These are phyloP conservation scores for Pseudogymnoascus destructans DNA, from an alignment of 2,329 filamentous ascomycete genomes.

Conservation along the genomic window DNA sequence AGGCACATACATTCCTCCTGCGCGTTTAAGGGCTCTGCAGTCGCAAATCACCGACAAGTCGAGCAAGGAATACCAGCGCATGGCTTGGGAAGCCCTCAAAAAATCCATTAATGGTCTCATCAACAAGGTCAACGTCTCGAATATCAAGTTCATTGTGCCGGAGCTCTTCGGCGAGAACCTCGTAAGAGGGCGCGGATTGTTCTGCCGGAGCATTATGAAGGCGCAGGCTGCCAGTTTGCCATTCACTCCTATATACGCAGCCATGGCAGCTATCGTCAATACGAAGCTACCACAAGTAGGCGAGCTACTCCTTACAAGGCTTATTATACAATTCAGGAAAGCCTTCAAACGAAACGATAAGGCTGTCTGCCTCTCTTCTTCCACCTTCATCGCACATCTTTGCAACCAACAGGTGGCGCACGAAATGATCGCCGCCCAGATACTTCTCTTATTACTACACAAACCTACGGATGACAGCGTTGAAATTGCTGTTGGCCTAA, in stretches of 20 bases:
- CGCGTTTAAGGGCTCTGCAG: constrained; percentile 78
- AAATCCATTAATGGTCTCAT: constrained; percentile 98
- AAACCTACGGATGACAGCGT: constrained; percentile 96
- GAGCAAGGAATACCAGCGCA: constrained; percentile 94
- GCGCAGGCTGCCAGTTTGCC: constrained; percentile 90
- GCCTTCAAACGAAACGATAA: constrained; percentile 95
- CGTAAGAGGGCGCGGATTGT: constrained; percentile 77
- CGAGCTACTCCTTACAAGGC: constrained; percentile 70
- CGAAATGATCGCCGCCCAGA: constrained; percentile 86
- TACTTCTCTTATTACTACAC: constrained; percentile 78
- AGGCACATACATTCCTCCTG: constrained; percentile 91
- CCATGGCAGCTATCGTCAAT: constrained; percentile 93
- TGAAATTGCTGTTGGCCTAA: constrained; percentile 90
- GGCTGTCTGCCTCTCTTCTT: constrained; percentile 82
- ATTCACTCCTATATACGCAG: constrained; percentile 91
- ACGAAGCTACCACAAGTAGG: constrained; percentile 93
- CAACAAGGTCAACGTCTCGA: constrained; percentile 97
- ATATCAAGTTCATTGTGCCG: constrained; percentile 95
- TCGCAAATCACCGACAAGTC: constrained; percentile 94
- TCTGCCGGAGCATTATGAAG: constrained; percentile 96
- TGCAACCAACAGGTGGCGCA: constrained; percentile 94
- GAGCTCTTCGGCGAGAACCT: constrained; percentile 94
- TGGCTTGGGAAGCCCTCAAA: constrained; percentile 98
- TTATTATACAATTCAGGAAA: constrained; percentile 89
- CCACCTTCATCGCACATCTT: constrained; percentile 87